A percentile compares a stretch with the other conserved stretches of the same genome.
phyloP scores from a whole-genome alignment of 2,329 filamentous ascomycete genomes.

The Didymellaceae sp. region DNA sequence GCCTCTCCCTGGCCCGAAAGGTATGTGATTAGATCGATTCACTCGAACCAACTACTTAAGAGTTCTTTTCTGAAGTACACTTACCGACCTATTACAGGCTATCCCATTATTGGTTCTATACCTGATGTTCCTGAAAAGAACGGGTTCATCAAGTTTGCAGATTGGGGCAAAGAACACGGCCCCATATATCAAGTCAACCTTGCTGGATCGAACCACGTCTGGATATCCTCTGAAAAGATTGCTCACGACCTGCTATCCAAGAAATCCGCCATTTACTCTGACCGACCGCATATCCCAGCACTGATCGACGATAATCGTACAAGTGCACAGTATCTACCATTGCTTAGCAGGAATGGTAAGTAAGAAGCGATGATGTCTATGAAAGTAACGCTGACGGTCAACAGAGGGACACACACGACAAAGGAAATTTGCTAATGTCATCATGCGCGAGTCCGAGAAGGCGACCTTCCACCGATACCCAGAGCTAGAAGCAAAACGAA shows the following conservation, averaged over 20 bases:
- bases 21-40: slow-evolving; percentile 30
- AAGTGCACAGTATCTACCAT: slow-evolving; percentile 54
- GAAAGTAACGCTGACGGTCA: slow-evolving; percentile 22
- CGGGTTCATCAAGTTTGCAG: slow-evolving; percentile 54
- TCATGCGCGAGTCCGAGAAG: slow-evolving; percentile 54
- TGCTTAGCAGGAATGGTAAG: slow-evolving; percentile 53
- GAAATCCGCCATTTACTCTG: slow-evolving; percentile 55
- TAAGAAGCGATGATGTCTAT: slow-evolving; percentile 1
- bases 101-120: slow-evolving; percentile 52
- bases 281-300: slow-evolving; percentile 54
- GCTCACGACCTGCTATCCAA: slow-evolving; percentile 53
- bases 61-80: slow-evolving; percentile 3
- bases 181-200: slow-evolving; percentile 56
- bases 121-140: slow-evolving; percentile 54
- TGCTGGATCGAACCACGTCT: slow-evolving; percentile 54
- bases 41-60: not conserved
- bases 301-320: slow-evolving; percentile 54
- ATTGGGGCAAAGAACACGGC: slow-evolving; percentile 54
- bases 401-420: slow-evolving; percentile 52
- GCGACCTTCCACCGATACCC: slow-evolving; percentile 53
- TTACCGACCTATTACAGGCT: slow-evolving; percentile 41
- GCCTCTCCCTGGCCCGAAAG: slow-evolving; percentile 50
- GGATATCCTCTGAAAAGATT: slow-evolving; percentile 53
- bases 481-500: slow-evolving; percentile 53
- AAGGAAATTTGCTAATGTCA: slow-evolving; percentile 54